phyloP scores from a whole-genome alignment of 1,284 basidiomycete genomes.

The Trametes hirsuta region DNA sequence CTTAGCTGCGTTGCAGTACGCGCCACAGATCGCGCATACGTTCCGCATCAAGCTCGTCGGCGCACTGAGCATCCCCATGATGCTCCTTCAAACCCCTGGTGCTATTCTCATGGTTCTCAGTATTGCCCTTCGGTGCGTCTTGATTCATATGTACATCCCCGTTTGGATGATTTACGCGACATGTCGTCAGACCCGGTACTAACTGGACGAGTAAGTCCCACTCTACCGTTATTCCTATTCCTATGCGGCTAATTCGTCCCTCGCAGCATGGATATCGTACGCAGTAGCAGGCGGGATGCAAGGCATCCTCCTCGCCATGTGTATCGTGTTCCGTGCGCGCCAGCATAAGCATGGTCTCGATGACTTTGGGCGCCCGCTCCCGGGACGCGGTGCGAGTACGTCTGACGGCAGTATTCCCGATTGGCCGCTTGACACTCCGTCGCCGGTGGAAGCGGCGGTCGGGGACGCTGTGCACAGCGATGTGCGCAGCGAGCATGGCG shows the following conservation, averaged over 20 bases:
- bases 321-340: conserved; percentile 77
- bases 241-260: not conserved
- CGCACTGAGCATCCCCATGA: conserved; percentile 91
- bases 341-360: conserved; percentile 83
- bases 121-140: conserved; percentile 68
- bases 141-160: not conserved
- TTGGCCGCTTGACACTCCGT: conserved; percentile 20
- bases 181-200: conserved; percentile 64
- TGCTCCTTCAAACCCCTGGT: conserved; percentile 94
- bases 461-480: conserved; percentile 29
- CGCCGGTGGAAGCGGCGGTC: conserved; percentile 24
- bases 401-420: not conserved
- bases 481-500: conserved; percentile 22
- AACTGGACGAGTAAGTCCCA: conserved; percentile 78
- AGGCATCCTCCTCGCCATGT: conserved; percentile 79
- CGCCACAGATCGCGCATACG: conserved; percentile 86
- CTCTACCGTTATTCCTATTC: not conserved
- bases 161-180: not conserved
- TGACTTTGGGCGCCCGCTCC: conserved; percentile 83
- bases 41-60: conserved; percentile 83
- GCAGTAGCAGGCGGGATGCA: conserved; percentile 90
- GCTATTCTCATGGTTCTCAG: conserved; percentile 87
- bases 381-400: not conserved
- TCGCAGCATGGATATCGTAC: conserved; percentile 79
- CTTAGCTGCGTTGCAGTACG: conserved; percentile 84